Percentiles rank a stretch among this genome's conserved stretches.
Evolutionary conservation across 768 basidiomycete species (phyloP).

Genomic region (Lanmaoa rubissima): DNA sequence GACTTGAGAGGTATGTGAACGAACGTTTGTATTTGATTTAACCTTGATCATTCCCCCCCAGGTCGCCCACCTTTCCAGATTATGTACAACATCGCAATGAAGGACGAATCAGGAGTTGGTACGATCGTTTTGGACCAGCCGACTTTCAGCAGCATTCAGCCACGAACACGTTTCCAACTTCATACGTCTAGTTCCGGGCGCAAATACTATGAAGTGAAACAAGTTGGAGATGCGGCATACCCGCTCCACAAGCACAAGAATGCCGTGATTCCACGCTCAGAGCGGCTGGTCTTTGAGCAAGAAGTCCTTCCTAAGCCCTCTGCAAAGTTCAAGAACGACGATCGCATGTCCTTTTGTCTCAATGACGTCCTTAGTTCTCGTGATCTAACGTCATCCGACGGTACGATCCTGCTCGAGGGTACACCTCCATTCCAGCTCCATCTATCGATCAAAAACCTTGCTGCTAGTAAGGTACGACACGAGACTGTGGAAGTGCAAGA

Average conservation of each 20-base stretch:
- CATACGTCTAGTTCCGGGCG: slow-evolving; percentile 75
- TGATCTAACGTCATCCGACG: slow-evolving; percentile 50
- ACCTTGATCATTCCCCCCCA: slow-evolving; percentile 25
- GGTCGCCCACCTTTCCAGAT: slow-evolving; percentile 94
- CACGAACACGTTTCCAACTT: slow-evolving; percentile 75
- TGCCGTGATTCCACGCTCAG: slow-evolving; percentile 61
- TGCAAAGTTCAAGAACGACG: slow-evolving; percentile 69
- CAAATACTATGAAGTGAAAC: slow-evolving; percentile 88
- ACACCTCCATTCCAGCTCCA: slow-evolving; percentile 81
- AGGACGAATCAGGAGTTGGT: slow-evolving; percentile 64
- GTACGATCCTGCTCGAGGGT: slow-evolving; percentile 68
- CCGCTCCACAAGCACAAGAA: slow-evolving; percentile 67
- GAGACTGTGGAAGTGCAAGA: slow-evolving; percentile 52
- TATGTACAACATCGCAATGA: slow-evolving; percentile 80
- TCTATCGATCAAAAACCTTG: slow-evolving; percentile 74
- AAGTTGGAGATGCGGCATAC: slow-evolving; percentile 84
- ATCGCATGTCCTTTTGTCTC: slow-evolving; percentile 71
- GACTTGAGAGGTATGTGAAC: slow-evolving; percentile 61
- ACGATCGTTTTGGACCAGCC: slow-evolving; percentile 73
- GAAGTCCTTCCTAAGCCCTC: slow-evolving; percentile 79
- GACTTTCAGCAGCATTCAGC: slow-evolving; percentile 82
- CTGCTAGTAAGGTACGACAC: slow-evolving; percentile 60
- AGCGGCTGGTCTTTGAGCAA: slow-evolving; percentile 80
- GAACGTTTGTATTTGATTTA: background rate
- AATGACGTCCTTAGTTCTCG: slow-evolving; percentile 61